These are phyloP conservation scores for Rhizopus delemar DNA, from an alignment of 371 early-diverging fungal genomes.

Conservation along the genomic window DNA sequence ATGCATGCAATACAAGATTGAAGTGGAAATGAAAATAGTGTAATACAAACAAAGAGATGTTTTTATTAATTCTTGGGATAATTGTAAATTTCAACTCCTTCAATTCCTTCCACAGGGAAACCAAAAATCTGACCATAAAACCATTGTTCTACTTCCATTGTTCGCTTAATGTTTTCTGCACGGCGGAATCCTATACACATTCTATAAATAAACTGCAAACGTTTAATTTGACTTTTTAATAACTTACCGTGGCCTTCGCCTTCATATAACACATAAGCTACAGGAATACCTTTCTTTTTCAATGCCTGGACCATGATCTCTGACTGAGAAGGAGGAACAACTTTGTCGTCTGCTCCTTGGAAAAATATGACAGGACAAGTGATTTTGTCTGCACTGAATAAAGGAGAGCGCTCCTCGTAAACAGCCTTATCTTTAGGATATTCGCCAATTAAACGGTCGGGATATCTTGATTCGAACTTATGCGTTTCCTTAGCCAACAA, in stretches of 20 bases:
- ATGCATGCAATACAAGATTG: too few species aligned
- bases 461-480: slow-evolving; percentile 75
- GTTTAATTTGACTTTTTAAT: neutral
- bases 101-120: slow-evolving; percentile 46
- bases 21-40: too few species aligned
- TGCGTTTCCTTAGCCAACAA: slow-evolving; percentile 71
- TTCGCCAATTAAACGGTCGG: slow-evolving; percentile 63
- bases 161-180: slow-evolving; percentile 54
- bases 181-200: slow-evolving; percentile 38
- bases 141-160: slow-evolving; percentile 53
- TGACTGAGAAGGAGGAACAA: slow-evolving; percentile 78
- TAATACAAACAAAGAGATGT: too few species aligned
- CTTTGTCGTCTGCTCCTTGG: slow-evolving; percentile 77
- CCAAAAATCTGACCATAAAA: slow-evolving; percentile 56
- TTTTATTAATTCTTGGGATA: slow-evolving; percentile 21
- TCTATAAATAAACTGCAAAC: neutral
- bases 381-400: slow-evolving; percentile 60
- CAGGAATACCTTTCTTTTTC: slow-evolving; percentile 58
- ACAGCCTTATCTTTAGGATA: slow-evolving; percentile 57
- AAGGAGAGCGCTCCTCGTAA: slow-evolving; percentile 62
- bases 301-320: slow-evolving; percentile 72
- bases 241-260: slow-evolving; percentile 70
- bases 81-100: slow-evolving; percentile 47
- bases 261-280: slow-evolving; percentile 68
- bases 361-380: slow-evolving; percentile 70